Conservation (phyloP, 768 basidiomycete genomes). For the Amanita rubescens region DNA sequence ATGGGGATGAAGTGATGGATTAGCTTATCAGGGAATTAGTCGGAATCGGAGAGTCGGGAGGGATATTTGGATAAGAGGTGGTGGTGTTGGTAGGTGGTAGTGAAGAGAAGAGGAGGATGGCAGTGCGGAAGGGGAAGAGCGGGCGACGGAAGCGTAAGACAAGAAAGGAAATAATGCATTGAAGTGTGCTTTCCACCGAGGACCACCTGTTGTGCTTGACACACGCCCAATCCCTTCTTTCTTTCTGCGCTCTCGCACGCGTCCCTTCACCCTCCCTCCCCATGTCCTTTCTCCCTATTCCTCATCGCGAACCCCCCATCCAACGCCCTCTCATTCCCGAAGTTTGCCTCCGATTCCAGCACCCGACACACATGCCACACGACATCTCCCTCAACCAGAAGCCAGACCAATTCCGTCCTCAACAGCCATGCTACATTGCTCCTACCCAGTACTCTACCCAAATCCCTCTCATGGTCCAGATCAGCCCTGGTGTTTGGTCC, state of each 20-base stretch:
- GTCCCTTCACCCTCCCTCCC: constrained; percentile 13
- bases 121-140: neutral
- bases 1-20: constrained; percentile 15
- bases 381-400: constrained; percentile 1
- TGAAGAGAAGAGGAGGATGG: neutral
- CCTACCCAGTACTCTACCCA: constrained; percentile 16
- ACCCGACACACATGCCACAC: neutral
- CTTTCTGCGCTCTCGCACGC: constrained; percentile 6
- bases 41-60: constrained; percentile 17
- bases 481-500: constrained; percentile 31
- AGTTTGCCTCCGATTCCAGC: neutral
- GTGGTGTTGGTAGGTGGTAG: neutral
- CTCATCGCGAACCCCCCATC: neutral
- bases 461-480: constrained; percentile 20
- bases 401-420: constrained; percentile 15
- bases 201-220: constrained; percentile 21
- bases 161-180: constrained; percentile 28
- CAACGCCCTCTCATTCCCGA: neutral
- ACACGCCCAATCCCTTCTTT: constrained; percentile 14
- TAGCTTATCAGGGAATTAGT: constrained; percentile 14
- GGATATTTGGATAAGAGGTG: too few relatives aligned
- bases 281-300: constrained; percentile 14
- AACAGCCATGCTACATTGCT: constrained; percentile 12
- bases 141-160: neutral
- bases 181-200: constrained; percentile 21